Conservation (phyloP, 106 monocot species). For the Xerophyta viscosa region DNA sequence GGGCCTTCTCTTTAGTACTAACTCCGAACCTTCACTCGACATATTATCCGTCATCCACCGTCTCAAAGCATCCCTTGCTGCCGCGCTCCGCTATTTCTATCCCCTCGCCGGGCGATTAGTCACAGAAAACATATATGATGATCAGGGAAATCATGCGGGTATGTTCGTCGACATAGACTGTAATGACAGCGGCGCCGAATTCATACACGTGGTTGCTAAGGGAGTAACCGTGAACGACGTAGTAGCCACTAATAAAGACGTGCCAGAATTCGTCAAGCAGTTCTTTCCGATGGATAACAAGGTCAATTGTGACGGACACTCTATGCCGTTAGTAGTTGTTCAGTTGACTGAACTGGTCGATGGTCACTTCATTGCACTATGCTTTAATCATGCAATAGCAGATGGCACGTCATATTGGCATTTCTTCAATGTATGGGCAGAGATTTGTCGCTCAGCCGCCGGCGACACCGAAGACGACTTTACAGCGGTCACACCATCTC, state of each 20-base stretch:
- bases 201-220: slow-evolving; percentile 45
- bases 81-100: slow-evolving; percentile 48
- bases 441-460: slow-evolving; percentile 20
- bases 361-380: not conserved
- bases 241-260: slow-evolving; percentile 13
- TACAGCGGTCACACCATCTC: not conserved
- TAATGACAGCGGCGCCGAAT: slow-evolving; percentile 44
- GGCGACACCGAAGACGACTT: not conserved
- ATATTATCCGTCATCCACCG: slow-evolving; percentile 13
- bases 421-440: slow-evolving; percentile 43
- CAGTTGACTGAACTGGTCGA: slow-evolving; percentile 2
- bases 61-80: slow-evolving; percentile 42
- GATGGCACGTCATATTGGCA: slow-evolving; percentile 8
- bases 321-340: not conserved
- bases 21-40: slow-evolving; percentile 7
- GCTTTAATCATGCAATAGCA: slow-evolving; percentile 3
- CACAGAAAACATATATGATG: slow-evolving; percentile 10
- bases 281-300: slow-evolving; percentile 52
- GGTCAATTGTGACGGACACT: slow-evolving; percentile 50
- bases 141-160: slow-evolving; percentile 9
- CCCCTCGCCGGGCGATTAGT: slow-evolving; percentile 65
- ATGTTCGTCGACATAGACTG: slow-evolving; percentile 37
- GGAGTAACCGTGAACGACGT: slow-evolving; percentile 31
- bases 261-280: slow-evolving; percentile 21
- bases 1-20: slow-evolving; percentile 64